Evolutionary conservation across 805 yeast genomes (phyloP).

Genomic region (Jamesozyma rosinii): DNA sequence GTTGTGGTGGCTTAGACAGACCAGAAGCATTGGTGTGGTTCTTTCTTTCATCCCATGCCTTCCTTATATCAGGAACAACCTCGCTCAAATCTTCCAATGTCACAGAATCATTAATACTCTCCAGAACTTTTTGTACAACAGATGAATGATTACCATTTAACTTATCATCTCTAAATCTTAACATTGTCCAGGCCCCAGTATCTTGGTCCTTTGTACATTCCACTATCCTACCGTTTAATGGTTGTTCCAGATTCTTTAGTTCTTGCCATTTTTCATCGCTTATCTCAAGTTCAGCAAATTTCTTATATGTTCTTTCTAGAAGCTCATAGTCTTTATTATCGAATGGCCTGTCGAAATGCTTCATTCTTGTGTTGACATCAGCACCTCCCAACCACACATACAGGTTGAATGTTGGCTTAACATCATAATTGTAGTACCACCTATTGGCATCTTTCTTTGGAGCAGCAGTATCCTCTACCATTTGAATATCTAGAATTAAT

Average conservation of each 20-base stretch:
- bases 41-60: conserved; percentile 55
- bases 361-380: conserved; percentile 26
- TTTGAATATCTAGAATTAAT: conserved; percentile 38
- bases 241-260: conserved; percentile 61
- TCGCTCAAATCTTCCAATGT: conserved; percentile 63
- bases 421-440: conserved; percentile 72
- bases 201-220: conserved; percentile 67
- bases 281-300: conserved; percentile 55
- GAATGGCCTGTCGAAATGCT: conserved; percentile 27
- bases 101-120: conserved; percentile 81
- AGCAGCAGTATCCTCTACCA: conserved; percentile 27
- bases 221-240: conserved; percentile 79
- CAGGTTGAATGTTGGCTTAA: conserved; percentile 60
- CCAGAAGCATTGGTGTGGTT: neutral
- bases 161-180: conserved; percentile 91
- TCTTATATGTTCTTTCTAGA: conserved; percentile 43
- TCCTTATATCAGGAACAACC: conserved; percentile 47
- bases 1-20: neutral
- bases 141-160: conserved; percentile 73
- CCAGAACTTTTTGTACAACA: conserved; percentile 73
- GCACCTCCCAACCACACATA: conserved; percentile 69
- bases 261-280: conserved; percentile 72
- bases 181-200: conserved; percentile 65
- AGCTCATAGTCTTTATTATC: conserved; percentile 25
- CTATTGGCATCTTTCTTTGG: conserved; percentile 54